Evolutionary conservation across 148 eudicot species (phyloP).

Genomic region (Silene conica): DNA sequence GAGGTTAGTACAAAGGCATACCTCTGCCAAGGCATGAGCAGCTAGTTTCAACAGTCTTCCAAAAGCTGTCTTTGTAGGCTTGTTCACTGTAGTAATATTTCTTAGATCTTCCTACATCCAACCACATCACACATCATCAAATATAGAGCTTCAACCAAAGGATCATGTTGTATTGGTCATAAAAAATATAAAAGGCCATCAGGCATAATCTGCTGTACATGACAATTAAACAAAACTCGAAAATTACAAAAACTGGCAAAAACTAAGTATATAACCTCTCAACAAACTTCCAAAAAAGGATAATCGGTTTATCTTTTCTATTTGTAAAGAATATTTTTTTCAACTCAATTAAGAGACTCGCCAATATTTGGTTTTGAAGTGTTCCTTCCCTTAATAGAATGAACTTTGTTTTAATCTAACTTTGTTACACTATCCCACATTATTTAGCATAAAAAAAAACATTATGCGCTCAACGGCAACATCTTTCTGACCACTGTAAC

Average conservation of each 20-base stretch:
- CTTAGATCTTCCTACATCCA: slow-evolving; percentile 66
- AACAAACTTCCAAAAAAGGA: neutral
- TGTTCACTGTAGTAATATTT: slow-evolving; percentile 58
- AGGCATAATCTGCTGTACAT: neutral
- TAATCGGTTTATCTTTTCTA: neutral
- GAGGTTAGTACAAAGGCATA: slow-evolving; percentile 23
- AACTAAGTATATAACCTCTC: neutral
- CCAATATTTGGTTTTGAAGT: neutral
- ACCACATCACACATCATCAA: slow-evolving; percentile 12
- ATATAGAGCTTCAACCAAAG: slow-evolving; percentile 5
- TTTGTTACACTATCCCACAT: too few relatives aligned
- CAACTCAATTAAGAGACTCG: neutral
- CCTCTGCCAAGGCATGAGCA: slow-evolving; percentile 96
- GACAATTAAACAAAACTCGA: neutral
- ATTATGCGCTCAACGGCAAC: too few relatives aligned
- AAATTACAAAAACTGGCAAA: neutral
- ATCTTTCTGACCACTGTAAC: too few relatives aligned
- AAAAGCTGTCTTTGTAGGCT: slow-evolving; percentile 79
- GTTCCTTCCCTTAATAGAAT: too few relatives aligned
- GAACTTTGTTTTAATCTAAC: too few relatives aligned
- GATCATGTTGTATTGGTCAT: neutral
- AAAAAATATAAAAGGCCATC: neutral
- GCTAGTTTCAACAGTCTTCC: slow-evolving; percentile 87
- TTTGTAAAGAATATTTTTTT: neutral
- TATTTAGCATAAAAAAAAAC: too few relatives aligned